phyloP scores from a whole-genome alignment of 2,329 filamentous ascomycete genomes.

The Triangularia setosa region DNA sequence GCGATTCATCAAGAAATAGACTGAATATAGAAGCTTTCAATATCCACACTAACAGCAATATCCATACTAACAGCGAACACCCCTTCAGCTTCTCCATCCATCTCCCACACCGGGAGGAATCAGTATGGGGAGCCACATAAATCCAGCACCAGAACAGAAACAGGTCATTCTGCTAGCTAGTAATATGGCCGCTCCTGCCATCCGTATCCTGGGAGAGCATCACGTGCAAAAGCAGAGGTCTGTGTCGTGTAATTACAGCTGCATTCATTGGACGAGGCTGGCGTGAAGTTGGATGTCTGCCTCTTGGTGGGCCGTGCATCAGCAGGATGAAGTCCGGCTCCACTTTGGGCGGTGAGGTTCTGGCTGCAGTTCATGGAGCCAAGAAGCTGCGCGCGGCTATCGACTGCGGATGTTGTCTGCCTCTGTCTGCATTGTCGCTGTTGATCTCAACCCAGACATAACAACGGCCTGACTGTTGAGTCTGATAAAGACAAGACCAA shows the following conservation, averaged over 20 bases:
- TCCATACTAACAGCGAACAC: too few species aligned
- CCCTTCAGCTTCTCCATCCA: too few species aligned
- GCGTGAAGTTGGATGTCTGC: not conserved
- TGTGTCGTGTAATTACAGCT: not conserved
- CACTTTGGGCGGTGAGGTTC: not conserved
- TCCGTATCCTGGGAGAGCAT: not conserved
- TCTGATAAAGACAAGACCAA: not conserved
- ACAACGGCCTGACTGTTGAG: not conserved
- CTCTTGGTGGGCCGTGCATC: not conserved
- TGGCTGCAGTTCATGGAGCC: not conserved
- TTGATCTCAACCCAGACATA: not conserved
- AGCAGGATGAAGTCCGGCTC: not conserved
- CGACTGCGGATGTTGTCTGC: not conserved
- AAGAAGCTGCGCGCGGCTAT: not conserved
- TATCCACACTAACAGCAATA: too few species aligned
- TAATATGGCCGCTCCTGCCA: not conserved
- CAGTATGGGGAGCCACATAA: too few species aligned
- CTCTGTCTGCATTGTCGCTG: not conserved
- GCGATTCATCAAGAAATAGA: too few species aligned
- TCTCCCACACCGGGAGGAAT: too few species aligned
- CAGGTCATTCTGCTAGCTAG: not conserved
- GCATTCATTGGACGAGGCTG: not conserved
- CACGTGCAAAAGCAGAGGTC: not conserved
- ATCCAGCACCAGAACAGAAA: not conserved
- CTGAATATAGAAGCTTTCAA: too few species aligned